phyloP scores from a whole-genome alignment of 2,329 filamentous ascomycete species.

The Nakataea oryzae region DNA sequence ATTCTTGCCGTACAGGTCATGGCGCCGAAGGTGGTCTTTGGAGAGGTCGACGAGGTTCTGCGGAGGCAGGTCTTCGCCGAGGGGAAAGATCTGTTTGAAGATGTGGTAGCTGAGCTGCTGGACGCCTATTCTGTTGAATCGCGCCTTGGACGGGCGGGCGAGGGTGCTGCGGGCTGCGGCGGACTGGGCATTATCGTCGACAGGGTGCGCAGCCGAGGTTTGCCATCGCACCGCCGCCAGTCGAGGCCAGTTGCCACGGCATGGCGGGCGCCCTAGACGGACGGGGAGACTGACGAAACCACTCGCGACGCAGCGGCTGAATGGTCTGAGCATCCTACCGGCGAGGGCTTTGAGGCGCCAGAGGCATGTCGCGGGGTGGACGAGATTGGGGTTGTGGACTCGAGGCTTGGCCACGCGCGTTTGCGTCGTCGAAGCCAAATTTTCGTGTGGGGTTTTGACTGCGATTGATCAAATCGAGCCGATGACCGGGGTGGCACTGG shows the following conservation, averaged over 20 bases:
- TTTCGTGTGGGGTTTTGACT: not conserved
- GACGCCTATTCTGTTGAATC: slow-evolving; percentile 88
- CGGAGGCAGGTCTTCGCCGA: slow-evolving; percentile 43
- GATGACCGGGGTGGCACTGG: too few relatives aligned
- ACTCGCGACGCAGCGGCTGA: slow-evolving; percentile 17
- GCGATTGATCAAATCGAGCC: too few relatives aligned
- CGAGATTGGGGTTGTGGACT: not conserved
- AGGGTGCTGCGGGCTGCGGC: slow-evolving; percentile 8
- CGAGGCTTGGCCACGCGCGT: not conserved
- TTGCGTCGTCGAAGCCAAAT: not conserved
- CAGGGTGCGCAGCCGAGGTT: slow-evolving; percentile 18
- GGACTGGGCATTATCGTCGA: not conserved
- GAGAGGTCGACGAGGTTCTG: slow-evolving; percentile 69
- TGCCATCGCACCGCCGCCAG: slow-evolving; percentile 28
- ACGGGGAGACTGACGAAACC: slow-evolving; percentile 23
- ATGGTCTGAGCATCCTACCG: slow-evolving; percentile 27
- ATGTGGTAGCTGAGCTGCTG: slow-evolving; percentile 84
- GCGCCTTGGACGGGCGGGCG: slow-evolving; percentile 43
- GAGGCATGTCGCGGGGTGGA: slow-evolving; percentile 3
- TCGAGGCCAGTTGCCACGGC: slow-evolving; percentile 15
- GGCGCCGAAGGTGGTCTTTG: slow-evolving; percentile 69
- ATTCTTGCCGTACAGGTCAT: slow-evolving; percentile 85
- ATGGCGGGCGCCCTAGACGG: slow-evolving; percentile 31
- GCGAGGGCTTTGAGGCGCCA: slow-evolving; percentile 13
- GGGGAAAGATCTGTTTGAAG: slow-evolving; percentile 71